Evolutionary conservation across 208 protist species (phyloP), one percentile per base, ranked within the genome.

Genomic region (Willaertia magna): DNA sequence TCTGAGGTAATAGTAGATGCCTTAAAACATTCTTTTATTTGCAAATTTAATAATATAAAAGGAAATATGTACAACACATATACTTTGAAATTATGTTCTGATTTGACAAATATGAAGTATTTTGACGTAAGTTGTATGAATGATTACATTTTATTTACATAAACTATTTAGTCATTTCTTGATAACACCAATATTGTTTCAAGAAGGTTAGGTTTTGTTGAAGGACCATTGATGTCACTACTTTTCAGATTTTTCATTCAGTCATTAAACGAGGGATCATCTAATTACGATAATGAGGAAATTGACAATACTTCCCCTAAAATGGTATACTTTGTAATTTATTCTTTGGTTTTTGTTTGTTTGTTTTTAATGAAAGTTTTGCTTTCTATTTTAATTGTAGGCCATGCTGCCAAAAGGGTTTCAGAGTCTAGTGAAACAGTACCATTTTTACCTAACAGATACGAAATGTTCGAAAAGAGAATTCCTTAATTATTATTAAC

Each of bases 1-100:
- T 81, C 89, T 22, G 94, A 97, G 85, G 44, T 94, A 0, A 40
- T 93, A 18, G 90, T 96, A 22, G 95, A 97, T 88, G 95, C 92
- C 55, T 93, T 94, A 14, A 97, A 97, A 89, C 94, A 95, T 81
- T 82, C 92, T 20, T 97, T 97, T 81, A 91, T 96, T 44, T 92
- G 91, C 0, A 94, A 94, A 86, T 96, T 96, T 86, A 97, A 97
- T 85, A 85, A 67, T 11, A 67, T 67, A 34, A 22, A 67, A 34
- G 26, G 22, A 11, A n/a, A 67, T 11, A 67, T 1, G 3, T 67
- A 67, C 34, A 6, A 67, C 12, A 4, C 18, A 34, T 67, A 67
- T 30, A 67, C 12, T 22, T 6, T 67, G 26, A 67, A 67, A 67
- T 67, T 67, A n/a, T 22, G 26, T n/a, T 67, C 22, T 34, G 55